Conservation (phyloP, 1,284 basidiomycete genomes). For the Malassezia arunalokei region DNA sequence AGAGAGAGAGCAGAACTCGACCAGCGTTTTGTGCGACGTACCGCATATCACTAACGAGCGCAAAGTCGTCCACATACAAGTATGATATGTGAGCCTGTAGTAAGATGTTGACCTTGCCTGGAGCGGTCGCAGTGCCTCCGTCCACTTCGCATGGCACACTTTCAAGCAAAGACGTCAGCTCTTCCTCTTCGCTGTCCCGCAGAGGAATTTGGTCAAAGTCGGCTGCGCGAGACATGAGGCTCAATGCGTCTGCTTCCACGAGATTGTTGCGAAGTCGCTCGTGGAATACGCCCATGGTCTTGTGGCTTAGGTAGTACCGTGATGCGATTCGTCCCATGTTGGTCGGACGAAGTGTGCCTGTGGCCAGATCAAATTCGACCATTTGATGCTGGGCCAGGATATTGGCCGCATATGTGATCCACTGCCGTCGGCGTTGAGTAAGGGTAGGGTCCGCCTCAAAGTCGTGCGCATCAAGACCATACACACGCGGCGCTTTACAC, state of each 20-base stretch:
- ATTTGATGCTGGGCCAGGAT: slow-evolving; percentile 66
- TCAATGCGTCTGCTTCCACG: slow-evolving; percentile 85
- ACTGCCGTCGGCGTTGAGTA: slow-evolving; percentile 60
- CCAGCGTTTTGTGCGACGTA: slow-evolving; percentile 74
- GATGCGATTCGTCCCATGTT: slow-evolving; percentile 89
- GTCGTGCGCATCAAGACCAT: slow-evolving; percentile 67
- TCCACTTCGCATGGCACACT: slow-evolving; percentile 49
- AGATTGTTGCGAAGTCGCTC: slow-evolving; percentile 66
- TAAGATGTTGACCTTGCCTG: slow-evolving; percentile 89
- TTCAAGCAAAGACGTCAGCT: slow-evolving; percentile 63
- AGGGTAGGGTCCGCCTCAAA: slow-evolving; percentile 66
- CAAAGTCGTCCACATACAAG: slow-evolving; percentile 78
- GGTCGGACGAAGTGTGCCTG: slow-evolving; percentile 61
- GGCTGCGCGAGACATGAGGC: slow-evolving; percentile 74
- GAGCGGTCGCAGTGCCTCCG: slow-evolving; percentile 64
- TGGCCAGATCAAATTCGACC: slow-evolving; percentile 62
- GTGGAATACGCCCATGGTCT: slow-evolving; percentile 83
- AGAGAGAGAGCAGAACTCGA: slow-evolving; percentile 78
- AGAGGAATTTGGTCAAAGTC: slow-evolving; percentile 96
- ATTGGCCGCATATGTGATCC: slow-evolving; percentile 61
- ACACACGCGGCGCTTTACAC: slow-evolving; percentile 79
- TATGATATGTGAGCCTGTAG: slow-evolving; percentile 81
- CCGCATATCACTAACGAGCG: slow-evolving; percentile 84
- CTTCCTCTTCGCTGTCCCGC: slow-evolving; percentile 75
- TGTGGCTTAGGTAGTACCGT: slow-evolving; percentile 82